Percentiles rank a stretch among this genome's conserved stretches.
Evolutionary conservation across 2,329 filamentous ascomycete genomes (phyloP).

Genomic region (Sporothrix luriei): DNA sequence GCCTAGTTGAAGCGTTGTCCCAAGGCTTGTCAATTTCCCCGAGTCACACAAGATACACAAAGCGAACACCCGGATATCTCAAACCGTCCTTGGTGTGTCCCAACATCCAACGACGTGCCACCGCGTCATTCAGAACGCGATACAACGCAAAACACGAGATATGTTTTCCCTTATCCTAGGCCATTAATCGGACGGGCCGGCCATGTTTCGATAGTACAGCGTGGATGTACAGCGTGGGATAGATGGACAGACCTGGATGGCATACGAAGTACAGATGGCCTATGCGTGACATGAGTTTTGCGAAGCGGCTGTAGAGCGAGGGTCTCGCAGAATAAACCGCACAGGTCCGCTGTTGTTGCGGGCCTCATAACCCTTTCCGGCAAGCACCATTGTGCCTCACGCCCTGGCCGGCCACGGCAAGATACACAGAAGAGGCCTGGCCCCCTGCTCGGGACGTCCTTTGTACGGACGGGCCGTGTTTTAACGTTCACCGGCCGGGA

Average conservation of each 20-base stretch:
- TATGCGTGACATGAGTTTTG: not conserved
- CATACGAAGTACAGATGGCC: too few relatives aligned
- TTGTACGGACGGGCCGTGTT: slow-evolving; percentile 1
- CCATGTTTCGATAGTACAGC: not conserved
- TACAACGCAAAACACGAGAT: not conserved
- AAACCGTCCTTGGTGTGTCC: not conserved
- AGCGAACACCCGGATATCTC: not conserved
- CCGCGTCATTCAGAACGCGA: slow-evolving; percentile 15
- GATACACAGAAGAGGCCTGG: not conserved
- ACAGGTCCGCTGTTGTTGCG: not conserved
- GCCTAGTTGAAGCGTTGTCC: not conserved
- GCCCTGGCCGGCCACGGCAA: not conserved
- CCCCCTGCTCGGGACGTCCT: not conserved
- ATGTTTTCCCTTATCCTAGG: not conserved
- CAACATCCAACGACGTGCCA: slow-evolving; percentile 2
- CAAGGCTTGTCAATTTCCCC: not conserved
- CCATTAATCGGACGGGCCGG: not conserved
- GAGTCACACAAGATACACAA: not conserved
- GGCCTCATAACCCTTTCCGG: slow-evolving; percentile 7
- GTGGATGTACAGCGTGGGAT: slow-evolving; percentile 3
- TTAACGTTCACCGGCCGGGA: slow-evolving; percentile 21
- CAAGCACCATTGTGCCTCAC: not conserved
- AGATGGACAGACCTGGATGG: not conserved
- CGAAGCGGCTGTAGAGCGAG: not conserved
- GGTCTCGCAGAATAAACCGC: not conserved